Base-by-base conservation (phyloP, 148 eudicot genomes). In the Diospyros kaki region DNA sequence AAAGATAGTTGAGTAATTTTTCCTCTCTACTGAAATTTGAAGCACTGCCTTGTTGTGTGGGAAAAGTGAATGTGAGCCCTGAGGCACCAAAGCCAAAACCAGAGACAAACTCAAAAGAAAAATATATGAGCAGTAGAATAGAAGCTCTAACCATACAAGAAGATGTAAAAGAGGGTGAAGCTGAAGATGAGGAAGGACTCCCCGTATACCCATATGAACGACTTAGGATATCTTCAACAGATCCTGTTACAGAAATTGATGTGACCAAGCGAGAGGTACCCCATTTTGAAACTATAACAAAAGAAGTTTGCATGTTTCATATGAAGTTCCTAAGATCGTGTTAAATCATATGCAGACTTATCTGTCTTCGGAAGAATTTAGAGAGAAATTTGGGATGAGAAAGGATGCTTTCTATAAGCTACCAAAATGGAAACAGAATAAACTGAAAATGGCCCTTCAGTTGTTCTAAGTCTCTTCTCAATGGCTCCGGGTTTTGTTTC, bases 361-460 rank as follows among this genome's bases (percentile, higher is more conserved):
- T 75, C 84, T 96, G 61, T 96, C 99, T 69, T 77, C 87, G 43
- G 81, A 82, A 41, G 98, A 93, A 82, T 96, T 96, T 85, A 88
- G 81, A 74, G 98, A 88, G 84, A 95, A 91, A 77, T 91, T 96
- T 52, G 94, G 89, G 66, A 89, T 93, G 94, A 45, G 84, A 42
- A 96, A 88, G 75, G 85, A 76, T 51, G 89, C 89, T 43, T 96
- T 96, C 87, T 84, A 96, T 61, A 91, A 91, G 87, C 83, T 88
- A 59, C 99, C 99, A 5, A 91, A 88, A 85, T 96, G 99, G 99
- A 96, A 91, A 78, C 99, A 93, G 81, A 91, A 96, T 77, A 96
- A 96, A 89, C 87, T 93, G 39, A 96, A 96, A 78, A 85, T 87
- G 93, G 84, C 91, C 41, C 85, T 93, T 77, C 88, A 84, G 6